Evolutionary conservation across 2,329 filamentous ascomycete species (phyloP).

Genomic region (Exophiala oligosperma): DNA sequence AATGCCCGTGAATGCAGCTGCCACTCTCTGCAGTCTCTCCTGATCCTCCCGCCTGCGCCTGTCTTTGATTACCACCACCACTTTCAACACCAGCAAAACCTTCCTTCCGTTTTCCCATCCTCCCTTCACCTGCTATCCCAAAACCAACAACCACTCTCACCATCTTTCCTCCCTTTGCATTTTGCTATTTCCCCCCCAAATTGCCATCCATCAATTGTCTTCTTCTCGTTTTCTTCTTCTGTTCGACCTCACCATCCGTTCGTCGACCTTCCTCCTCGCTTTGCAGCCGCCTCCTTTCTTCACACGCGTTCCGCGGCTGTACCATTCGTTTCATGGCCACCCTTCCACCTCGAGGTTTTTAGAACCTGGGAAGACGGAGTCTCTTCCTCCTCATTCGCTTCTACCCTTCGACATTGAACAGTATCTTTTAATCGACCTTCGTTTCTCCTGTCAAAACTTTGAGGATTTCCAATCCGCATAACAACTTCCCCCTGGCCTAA

Average conservation of each 20-base stretch:
- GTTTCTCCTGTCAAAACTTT: constrained; percentile 7
- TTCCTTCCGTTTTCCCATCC: constrained; percentile 9
- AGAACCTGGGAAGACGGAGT: background rate
- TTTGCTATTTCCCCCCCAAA: constrained; percentile 3
- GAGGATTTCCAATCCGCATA: background rate
- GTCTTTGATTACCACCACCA: background rate
- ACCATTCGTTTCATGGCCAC: constrained; percentile 23
- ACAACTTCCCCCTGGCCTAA: background rate
- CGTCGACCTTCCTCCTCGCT: background rate
- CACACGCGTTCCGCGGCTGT: constrained; percentile 18
- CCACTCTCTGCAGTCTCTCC: background rate
- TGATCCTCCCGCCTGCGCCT: background rate
- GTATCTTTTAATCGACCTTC: constrained; percentile 9
- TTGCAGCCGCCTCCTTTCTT: constrained; percentile 8
- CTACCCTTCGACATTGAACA: constrained; percentile 5
- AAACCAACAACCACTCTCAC: background rate
- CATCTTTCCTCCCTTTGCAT: constrained; percentile 11
- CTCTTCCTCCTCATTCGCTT: constrained; percentile 12
- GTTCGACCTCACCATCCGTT: constrained; percentile 10
- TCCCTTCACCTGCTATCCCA: constrained; percentile 11
- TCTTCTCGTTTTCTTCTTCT: constrained; percentile 1
- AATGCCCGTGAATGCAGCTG: background rate
- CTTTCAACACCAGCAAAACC: background rate
- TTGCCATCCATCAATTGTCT: background rate
- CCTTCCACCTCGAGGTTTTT: constrained; percentile 1